Percentiles rank a stretch among this genome's conserved stretches.
Evolutionary conservation across 176 grass and related monocot genomes (phyloP).

Genomic region (Avena sativa): DNA sequence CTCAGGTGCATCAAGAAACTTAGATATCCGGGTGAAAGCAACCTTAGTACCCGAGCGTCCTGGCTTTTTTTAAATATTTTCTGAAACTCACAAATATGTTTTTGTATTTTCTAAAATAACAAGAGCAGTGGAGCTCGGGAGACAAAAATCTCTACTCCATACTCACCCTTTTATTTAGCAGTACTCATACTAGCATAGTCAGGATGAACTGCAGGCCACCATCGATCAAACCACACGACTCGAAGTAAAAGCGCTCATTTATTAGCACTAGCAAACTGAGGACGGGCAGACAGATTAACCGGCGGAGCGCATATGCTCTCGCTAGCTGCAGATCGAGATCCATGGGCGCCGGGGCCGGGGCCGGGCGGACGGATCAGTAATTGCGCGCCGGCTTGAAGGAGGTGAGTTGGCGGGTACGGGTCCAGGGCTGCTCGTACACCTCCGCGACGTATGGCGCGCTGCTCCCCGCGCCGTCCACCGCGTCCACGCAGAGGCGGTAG

Average conservation of each 20-base stretch:
- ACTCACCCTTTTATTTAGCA: background rate
- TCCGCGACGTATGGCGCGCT: slow-evolving; percentile 34
- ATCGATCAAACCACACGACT: background rate
- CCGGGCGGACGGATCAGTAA: background rate
- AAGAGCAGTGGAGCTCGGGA: no score
- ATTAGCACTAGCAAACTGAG: background rate
- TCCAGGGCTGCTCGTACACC: slow-evolving; percentile 59
- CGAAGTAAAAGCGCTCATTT: background rate
- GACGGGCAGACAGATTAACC: background rate
- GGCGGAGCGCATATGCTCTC: background rate
- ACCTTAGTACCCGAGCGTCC: slow-evolving; percentile 49
- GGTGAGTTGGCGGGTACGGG: slow-evolving; percentile 37
- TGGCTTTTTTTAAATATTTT: no score
- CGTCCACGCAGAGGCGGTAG: no score
- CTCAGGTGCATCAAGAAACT: slow-evolving; percentile 84
- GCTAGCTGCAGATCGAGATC: background rate
- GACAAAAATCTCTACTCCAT: no score
- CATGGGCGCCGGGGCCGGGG: background rate
- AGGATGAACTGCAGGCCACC: background rate
- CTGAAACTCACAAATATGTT: no score
- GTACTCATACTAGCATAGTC: background rate
- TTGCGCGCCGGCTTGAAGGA: slow-evolving; percentile 49
- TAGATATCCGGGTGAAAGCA: slow-evolving; percentile 76
- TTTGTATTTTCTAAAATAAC: no score
- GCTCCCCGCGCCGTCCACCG: background rate